These are phyloP conservation scores for Lepiota brunneoincarnata DNA, from an alignment of 768 basidiomycete genomes.

Conservation along the genomic window DNA sequence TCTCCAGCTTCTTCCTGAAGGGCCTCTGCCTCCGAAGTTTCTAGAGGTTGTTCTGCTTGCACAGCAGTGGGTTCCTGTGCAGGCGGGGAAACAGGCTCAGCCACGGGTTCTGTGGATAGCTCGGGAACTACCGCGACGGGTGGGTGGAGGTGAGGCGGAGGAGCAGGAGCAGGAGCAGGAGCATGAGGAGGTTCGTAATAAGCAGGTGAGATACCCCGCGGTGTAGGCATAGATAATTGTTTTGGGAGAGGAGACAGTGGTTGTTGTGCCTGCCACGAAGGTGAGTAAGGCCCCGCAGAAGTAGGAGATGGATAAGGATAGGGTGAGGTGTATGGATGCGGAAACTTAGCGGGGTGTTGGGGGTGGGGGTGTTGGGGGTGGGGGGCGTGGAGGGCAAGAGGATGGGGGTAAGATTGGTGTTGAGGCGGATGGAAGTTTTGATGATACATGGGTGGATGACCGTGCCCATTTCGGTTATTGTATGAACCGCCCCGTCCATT, in stretches of 20 bases:
- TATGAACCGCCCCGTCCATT: slow-evolving; percentile 35
- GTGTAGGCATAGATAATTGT: slow-evolving; percentile 53
- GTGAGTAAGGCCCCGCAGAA: slow-evolving; percentile 28
- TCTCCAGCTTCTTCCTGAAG: no score
- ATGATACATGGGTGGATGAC: slow-evolving; percentile 26
- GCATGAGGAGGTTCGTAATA: slow-evolving; percentile 6
- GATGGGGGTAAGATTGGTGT: slow-evolving; percentile 24
- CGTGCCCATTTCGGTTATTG: slow-evolving; percentile 32
- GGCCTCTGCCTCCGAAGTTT: neutral
- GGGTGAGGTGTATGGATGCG: slow-evolving; percentile 29
- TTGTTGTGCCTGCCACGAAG: slow-evolving; percentile 40
- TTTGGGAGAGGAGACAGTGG: slow-evolving; percentile 55
- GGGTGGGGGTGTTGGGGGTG: slow-evolving; percentile 25
- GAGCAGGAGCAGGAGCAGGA: neutral
- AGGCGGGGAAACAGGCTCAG: neutral
- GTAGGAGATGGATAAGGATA: slow-evolving; percentile 37
- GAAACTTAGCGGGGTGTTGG: slow-evolving; percentile 27
- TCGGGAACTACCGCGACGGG: neutral
- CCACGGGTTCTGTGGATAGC: neutral
- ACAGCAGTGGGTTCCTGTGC: neutral
- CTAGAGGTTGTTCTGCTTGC: neutral
- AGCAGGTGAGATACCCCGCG: slow-evolving; percentile 7
- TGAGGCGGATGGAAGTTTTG: slow-evolving; percentile 28
- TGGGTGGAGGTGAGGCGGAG: neutral
- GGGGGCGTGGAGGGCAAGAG: slow-evolving; percentile 20